Conservation (phyloP, 192 early-diverging fungal species). For the Linderina pennispora region DNA sequence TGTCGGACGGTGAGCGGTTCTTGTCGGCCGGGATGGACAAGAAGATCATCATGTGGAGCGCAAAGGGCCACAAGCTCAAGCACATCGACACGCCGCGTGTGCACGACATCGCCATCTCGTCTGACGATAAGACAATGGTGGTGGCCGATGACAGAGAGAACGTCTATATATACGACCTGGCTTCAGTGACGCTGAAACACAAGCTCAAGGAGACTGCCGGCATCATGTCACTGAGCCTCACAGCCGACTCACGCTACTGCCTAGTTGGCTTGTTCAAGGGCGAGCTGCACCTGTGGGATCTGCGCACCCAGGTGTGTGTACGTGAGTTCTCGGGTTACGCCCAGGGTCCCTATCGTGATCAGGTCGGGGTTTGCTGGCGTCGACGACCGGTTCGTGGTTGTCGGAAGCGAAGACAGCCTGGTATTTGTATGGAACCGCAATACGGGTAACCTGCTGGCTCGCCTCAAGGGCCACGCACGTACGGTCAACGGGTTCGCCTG, state of each 20-base stretch:
- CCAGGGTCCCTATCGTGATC: constrained; percentile 83
- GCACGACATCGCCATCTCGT: constrained; percentile 39
- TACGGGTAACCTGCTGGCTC: constrained; percentile 25
- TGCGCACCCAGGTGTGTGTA: constrained; percentile 59
- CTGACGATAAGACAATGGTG: constrained; percentile 26
- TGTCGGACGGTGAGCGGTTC: constrained; percentile 76
- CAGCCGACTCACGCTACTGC: constrained; percentile 55
- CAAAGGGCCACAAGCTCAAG: constrained; percentile 26
- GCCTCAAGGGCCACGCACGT: constrained; percentile 30
- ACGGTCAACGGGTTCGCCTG: constrained; percentile 38
- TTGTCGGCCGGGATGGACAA: constrained; percentile 84
- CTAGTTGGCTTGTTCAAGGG: constrained; percentile 42
- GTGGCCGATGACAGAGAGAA: constrained; percentile 40
- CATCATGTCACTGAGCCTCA: constrained; percentile 65
- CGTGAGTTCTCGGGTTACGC: constrained; percentile 68
- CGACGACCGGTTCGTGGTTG: constrained; percentile 73
- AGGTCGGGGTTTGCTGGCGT: constrained; percentile 87
- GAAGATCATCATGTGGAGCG: constrained; percentile 43
- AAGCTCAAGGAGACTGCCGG: constrained; percentile 27
- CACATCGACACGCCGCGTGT: constrained; percentile 40
- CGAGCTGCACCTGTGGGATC: constrained; percentile 88
- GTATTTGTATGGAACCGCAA: constrained; percentile 42
- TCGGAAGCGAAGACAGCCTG: constrained; percentile 79
- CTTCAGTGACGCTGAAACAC: constrained; percentile 42
- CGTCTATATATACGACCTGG: constrained; percentile 38